These are phyloP conservation scores for Rubroshorea leprosula DNA, from an alignment of 345 rosid species.

Conservation along the genomic window DNA sequence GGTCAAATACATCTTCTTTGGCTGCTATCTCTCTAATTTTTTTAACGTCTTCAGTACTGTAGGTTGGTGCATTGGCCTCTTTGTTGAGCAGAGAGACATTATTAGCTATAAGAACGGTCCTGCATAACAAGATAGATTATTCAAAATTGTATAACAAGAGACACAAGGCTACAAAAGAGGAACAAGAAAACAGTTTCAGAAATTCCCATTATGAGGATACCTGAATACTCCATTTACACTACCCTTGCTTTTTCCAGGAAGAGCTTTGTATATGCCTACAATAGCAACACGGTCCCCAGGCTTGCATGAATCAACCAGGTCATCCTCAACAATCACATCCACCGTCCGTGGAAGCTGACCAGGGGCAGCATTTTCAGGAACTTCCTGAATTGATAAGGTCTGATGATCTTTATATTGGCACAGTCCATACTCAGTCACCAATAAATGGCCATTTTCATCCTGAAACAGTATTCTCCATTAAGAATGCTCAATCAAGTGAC, in stretches of 20 bases:
- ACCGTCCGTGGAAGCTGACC: conserved; percentile 99
- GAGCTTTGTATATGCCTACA: conserved; percentile 90
- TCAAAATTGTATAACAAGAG: conserved; percentile 12
- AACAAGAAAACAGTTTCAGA: neutral
- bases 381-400: conserved; percentile 95
- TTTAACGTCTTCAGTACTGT: conserved; percentile 69
- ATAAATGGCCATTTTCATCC: conserved; percentile 85
- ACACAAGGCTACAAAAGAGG: neutral
- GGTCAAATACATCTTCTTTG: conserved; percentile 82
- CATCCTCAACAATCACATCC: conserved; percentile 93
- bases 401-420: conserved; percentile 97
- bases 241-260: conserved; percentile 93
- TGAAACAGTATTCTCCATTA: conserved; percentile 28
- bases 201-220: conserved; percentile 24
- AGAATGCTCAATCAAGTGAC: conserved; percentile 10
- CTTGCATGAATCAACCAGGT: conserved; percentile 92
- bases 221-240: conserved; percentile 97
- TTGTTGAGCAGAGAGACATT: conserved; percentile 86
- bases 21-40: conserved; percentile 82
- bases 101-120: conserved; percentile 90
- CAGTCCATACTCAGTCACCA: conserved; percentile 94
- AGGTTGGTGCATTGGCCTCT: conserved; percentile 93
- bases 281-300: conserved; percentile 97
- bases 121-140: conserved; percentile 26
- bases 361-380: conserved; percentile 98